Percentiles rank a stretch among this genome's conserved stretches.
phyloP scores from a whole-genome alignment of 129 eudicot species.

The Helianthus tuberosus region DNA sequence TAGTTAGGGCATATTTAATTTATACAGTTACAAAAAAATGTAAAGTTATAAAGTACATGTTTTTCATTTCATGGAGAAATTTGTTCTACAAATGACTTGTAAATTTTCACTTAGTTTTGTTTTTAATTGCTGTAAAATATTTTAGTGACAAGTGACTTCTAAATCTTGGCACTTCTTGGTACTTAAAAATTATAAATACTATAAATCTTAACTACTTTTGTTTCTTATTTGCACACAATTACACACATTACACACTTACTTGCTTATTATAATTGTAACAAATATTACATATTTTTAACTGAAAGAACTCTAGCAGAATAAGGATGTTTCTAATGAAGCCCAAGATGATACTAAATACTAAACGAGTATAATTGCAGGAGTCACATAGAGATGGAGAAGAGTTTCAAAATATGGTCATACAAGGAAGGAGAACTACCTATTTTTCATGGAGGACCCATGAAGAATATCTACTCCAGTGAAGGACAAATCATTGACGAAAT shows the following conservation, averaged over 20 bases:
- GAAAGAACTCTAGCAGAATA: not conserved
- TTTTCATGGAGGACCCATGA: conserved; percentile 65
- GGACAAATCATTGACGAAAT: conserved; percentile 64
- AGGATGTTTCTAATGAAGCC: not conserved
- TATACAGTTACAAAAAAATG: not conserved
- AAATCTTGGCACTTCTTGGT: not conserved
- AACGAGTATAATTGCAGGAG: conserved; percentile 43
- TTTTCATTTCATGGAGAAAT: no score
- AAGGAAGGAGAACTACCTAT: conserved; percentile 67
- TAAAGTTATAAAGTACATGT: not conserved
- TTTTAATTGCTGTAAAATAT: not conserved
- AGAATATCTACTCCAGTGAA: conserved; percentile 60
- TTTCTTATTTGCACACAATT: not conserved
- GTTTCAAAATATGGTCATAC: conserved; percentile 62
- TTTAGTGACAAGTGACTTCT: not conserved
- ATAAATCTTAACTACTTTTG: not conserved
- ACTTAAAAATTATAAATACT: not conserved
- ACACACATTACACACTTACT: not conserved
- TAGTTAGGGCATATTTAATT: no score
- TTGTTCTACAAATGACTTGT: no score
- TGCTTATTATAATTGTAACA: not conserved
- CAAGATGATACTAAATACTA: not conserved
- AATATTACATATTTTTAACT: not conserved
- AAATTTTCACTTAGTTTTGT: not conserved
- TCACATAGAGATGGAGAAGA: conserved; percentile 62